phyloP scores from a whole-genome alignment of 2,329 filamentous ascomycete genomes.

The Polytolypa hystricis region DNA sequence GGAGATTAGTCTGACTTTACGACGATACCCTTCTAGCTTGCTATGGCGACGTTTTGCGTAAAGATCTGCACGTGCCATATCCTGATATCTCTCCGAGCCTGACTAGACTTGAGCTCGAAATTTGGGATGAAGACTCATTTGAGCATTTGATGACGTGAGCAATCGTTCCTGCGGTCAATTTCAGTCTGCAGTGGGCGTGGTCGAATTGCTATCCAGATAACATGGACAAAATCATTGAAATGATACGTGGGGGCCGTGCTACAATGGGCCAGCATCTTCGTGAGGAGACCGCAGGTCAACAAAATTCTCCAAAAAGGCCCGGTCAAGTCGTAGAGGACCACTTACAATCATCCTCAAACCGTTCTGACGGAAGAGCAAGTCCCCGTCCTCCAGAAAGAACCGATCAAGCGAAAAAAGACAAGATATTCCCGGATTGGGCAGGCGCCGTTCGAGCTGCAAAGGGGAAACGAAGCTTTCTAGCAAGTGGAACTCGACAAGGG shows the following conservation, averaged over 20 bases:
- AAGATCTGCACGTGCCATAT: not conserved
- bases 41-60: conserved; percentile 5
- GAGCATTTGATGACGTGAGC: conserved; percentile 7
- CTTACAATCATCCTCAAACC: not conserved
- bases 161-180: conserved; percentile 1
- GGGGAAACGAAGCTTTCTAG: conserved; percentile 3
- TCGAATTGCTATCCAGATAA: not conserved
- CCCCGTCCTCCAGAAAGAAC: no score
- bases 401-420: not conserved
- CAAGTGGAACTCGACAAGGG: not conserved
- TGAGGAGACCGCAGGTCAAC: not conserved
- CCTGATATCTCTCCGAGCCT: not conserved
- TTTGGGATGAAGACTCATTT: conserved; percentile 9
- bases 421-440: conserved; percentile 4
- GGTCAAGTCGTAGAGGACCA: not conserved
- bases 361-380: not conserved
- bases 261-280: not conserved
- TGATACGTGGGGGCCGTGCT: conserved; percentile 6
- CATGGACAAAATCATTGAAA: conserved; percentile 1
- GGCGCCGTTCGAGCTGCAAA: conserved; percentile 1
- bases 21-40: conserved; percentile 6
- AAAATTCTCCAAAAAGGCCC: not conserved
- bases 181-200: conserved; percentile 3
- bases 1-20: conserved; percentile 7
- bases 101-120: conserved; percentile 2